Conservation (phyloP, 2,329 filamentous ascomycete species). For the Verticillium klebahnii region DNA sequence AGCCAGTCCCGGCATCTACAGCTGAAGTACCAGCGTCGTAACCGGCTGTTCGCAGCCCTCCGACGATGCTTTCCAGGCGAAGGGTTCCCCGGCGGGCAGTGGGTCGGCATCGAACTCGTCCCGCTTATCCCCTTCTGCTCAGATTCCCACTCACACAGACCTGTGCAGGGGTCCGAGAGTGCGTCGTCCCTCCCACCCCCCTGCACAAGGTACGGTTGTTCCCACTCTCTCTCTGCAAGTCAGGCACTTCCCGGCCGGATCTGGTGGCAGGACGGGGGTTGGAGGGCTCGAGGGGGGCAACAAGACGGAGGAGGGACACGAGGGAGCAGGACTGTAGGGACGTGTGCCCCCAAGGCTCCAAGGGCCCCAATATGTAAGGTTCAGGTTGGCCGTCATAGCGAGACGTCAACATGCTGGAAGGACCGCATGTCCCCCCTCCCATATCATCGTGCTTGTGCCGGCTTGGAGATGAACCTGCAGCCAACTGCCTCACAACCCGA, state of each 20-base stretch:
- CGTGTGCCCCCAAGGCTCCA: background rate
- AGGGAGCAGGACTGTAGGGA: background rate
- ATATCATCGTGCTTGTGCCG: slow-evolving; percentile 7
- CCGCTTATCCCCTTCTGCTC: background rate
- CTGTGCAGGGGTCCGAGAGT: background rate
- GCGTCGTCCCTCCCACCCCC: background rate
- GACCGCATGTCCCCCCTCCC: slow-evolving; percentile 4
- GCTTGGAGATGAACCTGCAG: background rate
- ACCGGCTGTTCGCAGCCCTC: background rate
- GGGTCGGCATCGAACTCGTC: background rate
- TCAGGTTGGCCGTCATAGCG: slow-evolving; percentile 11
- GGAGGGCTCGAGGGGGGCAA: slow-evolving; percentile 6
- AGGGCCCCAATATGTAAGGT: slow-evolving; percentile 11
- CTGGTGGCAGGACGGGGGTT: slow-evolving; percentile 3
- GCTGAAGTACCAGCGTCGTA: background rate
- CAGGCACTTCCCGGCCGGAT: slow-evolving; percentile 11
- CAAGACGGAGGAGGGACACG: slow-evolving; percentile 6
- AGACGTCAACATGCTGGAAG: slow-evolving; percentile 9
- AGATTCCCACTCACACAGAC: background rate
- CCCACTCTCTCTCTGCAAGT: slow-evolving; percentile 8
- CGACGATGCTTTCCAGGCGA: background rate
- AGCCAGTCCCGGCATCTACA: background rate
- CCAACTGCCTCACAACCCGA: background rate
- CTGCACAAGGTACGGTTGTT: background rate
- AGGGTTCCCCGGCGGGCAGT: background rate